These are phyloP conservation scores for Colletotrichum tofieldiae DNA, from an alignment of 2,329 filamentous ascomycete genomes.

Conservation along the genomic window DNA sequence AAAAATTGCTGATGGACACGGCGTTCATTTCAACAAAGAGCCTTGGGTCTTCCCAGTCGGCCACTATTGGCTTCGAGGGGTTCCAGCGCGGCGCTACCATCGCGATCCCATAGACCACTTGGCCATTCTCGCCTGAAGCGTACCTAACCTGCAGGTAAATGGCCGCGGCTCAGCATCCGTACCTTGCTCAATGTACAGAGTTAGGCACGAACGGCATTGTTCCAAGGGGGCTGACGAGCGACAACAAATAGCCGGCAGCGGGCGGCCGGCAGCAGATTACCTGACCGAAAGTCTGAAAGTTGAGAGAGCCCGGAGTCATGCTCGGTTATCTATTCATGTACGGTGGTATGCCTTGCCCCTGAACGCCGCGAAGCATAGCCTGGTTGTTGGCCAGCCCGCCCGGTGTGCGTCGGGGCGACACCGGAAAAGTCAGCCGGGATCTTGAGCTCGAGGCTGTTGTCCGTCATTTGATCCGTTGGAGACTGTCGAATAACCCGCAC, in stretches of 20 bases:
- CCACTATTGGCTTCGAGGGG: conserved; percentile 38
- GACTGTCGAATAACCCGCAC: neutral
- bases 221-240: conserved; percentile 7
- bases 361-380: conserved; percentile 19
- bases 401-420: neutral
- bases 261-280: neutral
- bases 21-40: conserved; percentile 42
- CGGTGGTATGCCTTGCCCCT: conserved; percentile 26
- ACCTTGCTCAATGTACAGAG: conserved; percentile 5
- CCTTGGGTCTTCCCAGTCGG: conserved; percentile 34
- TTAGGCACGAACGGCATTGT: conserved; percentile 4
- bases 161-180: conserved; percentile 17
- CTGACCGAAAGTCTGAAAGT: conserved; percentile 18
- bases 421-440: conserved; percentile 1
- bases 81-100: conserved; percentile 42
- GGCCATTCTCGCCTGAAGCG: conserved; percentile 29
- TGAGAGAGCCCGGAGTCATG: conserved; percentile 19
- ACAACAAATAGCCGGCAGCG: conserved; percentile 5
- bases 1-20: conserved; percentile 34
- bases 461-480: conserved; percentile 22
- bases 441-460: conserved; percentile 7
- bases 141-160: conserved; percentile 18
- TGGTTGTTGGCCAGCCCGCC: neutral
- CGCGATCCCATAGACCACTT: conserved; percentile 26
- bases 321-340: neutral